Base-by-base conservation (phyloP, 192 early-diverging fungal species). In the Gonapodya prolifera region DNA sequence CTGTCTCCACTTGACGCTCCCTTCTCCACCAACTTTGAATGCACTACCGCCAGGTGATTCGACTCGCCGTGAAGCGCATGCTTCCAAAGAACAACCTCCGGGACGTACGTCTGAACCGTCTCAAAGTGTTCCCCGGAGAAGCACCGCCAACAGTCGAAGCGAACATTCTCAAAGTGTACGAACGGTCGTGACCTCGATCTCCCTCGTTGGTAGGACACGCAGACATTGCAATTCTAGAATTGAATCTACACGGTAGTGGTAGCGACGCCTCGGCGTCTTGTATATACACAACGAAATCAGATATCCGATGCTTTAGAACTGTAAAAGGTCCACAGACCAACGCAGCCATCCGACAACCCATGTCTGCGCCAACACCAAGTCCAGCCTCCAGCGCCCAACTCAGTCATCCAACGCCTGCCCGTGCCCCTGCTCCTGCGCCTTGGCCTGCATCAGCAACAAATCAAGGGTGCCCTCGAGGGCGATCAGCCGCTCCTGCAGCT, bases 31-130 rank as follows among this genome's bases (percentile, higher is more conserved):
- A n/a, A n/a, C n/a, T n/a, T n/a, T n/a, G n/a, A n/a, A 32, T 45
- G 1, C 34, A 18, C 8, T 18, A 17, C 34, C 34, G 34, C 8
- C 34, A 30, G 73, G 30, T 75, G 8, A 86, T 98, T 74, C 91
- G 92, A 77, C 95, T 94, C 81, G 97, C 97, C 8, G 87, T 98
- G 30, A 94, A 91, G 1, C 95, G 95, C 33, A 95, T 96, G 93
- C 83, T 98, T 71, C 97, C 97, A 35, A 98, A 98, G 82, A 97
- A 96, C 85, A 86, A 89, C 70, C 86, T 97, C 73, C 89, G 95
- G 29, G 89, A 93, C 61, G 86, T 85, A 1, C 89, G 92, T 76
- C 81, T 98, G 78, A 82, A 80, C 23, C 88, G 97, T 35, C 83
- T 97, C 70, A 82, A 88, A 77, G 86, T 98, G 29, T 98, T 95